Conservation (phyloP, 306 rosid species). For the Senna siamea region DNA sequence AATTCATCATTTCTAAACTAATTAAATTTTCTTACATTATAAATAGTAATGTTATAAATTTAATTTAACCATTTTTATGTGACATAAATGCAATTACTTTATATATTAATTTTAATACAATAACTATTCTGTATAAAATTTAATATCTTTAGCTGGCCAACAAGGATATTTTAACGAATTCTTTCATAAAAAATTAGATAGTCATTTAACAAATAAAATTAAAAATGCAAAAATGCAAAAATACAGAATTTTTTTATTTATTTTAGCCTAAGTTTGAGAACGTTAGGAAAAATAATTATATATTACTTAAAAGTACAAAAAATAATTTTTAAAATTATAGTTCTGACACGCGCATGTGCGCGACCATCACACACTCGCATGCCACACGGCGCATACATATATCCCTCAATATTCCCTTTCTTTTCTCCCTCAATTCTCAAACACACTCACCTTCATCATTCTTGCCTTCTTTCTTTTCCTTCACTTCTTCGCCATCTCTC, state of each 20-base stretch:
- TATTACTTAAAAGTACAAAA: background rate
- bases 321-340: background rate
- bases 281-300: background rate
- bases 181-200: too few relatives aligned
- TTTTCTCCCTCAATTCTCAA: background rate
- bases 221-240: too few relatives aligned
- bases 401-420: background rate
- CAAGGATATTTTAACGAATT: too few relatives aligned
- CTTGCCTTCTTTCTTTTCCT: background rate
- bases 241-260: too few relatives aligned
- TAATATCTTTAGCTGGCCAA: too few relatives aligned
- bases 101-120: too few relatives aligned
- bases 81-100: too few relatives aligned
- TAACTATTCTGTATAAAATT: too few relatives aligned
- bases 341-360: constrained; percentile 22
- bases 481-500: background rate
- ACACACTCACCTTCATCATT: background rate
- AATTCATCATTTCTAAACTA: too few relatives aligned
- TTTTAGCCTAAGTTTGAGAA: background rate
- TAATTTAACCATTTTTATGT: too few relatives aligned
- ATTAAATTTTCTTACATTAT: background rate
- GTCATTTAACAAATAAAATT: too few relatives aligned
- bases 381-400: background rate
- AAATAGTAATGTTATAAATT: background rate
- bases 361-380: background rate